These are phyloP conservation scores for Zostera marina DNA, from an alignment of 116 monocot genomes.

Conservation along the genomic window DNA sequence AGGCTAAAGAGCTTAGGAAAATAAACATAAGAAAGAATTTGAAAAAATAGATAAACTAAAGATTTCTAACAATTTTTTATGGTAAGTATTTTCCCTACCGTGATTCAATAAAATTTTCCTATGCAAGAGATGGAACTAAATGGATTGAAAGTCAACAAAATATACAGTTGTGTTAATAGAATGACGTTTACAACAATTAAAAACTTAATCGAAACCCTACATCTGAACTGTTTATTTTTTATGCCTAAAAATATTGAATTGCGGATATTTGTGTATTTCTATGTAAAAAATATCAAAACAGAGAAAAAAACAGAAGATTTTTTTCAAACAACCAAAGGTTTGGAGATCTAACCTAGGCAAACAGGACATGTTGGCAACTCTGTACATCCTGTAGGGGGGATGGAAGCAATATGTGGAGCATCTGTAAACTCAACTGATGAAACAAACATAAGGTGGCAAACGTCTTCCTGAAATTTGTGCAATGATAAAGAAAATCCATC, in stretches of 20 bases:
- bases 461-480: slow-evolving; percentile 41
- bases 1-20: too few species aligned
- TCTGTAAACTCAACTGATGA: slow-evolving; percentile 51
- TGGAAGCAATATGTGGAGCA: slow-evolving; percentile 38
- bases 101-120: too few species aligned
- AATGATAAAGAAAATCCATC: neutral
- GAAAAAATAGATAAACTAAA: too few species aligned
- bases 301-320: neutral
- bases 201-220: neutral
- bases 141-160: too few species aligned
- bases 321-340: neutral
- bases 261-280: neutral
- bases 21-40: too few species aligned
- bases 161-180: neutral
- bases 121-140: too few species aligned
- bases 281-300: neutral
- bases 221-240: neutral
- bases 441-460: slow-evolving; percentile 78
- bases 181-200: neutral
- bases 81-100: too few species aligned
- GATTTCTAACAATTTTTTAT: too few species aligned
- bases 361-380: slow-evolving; percentile 89
- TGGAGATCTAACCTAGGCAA: slow-evolving; percentile 30
- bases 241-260: neutral
- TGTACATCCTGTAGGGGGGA: slow-evolving; percentile 46